phyloP scores from a whole-genome alignment of 31 red algal species.

The Pterothamnion heteromorphum region DNA sequence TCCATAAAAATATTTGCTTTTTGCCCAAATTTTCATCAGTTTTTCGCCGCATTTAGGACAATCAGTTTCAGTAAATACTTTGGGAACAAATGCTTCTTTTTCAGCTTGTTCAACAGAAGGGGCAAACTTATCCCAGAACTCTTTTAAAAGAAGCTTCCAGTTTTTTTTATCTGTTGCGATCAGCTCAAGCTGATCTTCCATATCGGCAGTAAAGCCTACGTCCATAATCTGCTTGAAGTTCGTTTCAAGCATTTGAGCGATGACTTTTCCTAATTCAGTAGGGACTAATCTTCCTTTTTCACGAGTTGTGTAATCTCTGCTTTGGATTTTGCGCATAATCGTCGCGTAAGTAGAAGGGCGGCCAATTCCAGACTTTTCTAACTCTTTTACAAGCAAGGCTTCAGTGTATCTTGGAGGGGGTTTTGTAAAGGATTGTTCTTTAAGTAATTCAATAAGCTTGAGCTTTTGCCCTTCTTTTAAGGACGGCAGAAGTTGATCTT shows the following conservation, averaged over 20 bases:
- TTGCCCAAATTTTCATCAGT: no score
- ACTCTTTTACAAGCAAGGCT: conserved; percentile 19
- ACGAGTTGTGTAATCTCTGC: not conserved
- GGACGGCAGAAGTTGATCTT: not conserved
- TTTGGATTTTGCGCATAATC: conserved; percentile 15
- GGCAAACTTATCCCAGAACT: conserved; percentile 18
- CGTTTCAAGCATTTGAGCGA: not conserved
- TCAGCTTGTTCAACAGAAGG: no score
- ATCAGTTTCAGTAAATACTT: no score
- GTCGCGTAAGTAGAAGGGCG: conserved; percentile 43
- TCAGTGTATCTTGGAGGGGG: conserved; percentile 40
- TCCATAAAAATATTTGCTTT: no score
- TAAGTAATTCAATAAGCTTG: not conserved
- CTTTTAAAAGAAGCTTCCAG: not conserved
- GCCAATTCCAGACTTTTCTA: conserved; percentile 35
- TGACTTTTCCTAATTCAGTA: not conserved
- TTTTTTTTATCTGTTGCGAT: not conserved
- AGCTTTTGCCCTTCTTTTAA: not conserved
- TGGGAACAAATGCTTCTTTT: no score
- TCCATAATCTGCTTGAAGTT: conserved; percentile 32
- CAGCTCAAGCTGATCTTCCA: conserved; percentile 15
- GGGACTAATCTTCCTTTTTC: not conserved
- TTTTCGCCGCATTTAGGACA: no score
- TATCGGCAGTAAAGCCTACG: conserved; percentile 24
- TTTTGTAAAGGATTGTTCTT: not conserved